A percentile compares a stretch with the other conserved stretches of the same genome.
Conservation (phyloP, 192 early-diverging fungal species). For the Umbelopsis ramanniana region DNA sequence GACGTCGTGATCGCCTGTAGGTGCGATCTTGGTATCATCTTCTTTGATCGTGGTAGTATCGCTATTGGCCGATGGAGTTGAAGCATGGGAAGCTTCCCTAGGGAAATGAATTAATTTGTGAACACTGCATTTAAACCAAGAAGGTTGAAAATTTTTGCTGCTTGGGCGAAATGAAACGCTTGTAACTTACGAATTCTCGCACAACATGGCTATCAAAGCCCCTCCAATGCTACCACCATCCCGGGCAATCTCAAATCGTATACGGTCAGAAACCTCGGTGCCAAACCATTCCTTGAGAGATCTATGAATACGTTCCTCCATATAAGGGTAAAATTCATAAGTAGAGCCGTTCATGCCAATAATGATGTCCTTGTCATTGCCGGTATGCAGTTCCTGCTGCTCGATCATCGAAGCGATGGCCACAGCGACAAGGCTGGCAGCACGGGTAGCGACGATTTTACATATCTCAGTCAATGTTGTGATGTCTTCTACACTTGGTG, state of each 20-base stretch:
- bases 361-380: conserved; percentile 54
- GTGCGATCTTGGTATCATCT: not conserved
- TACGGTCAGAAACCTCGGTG: conserved; percentile 65
- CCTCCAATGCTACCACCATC: conserved; percentile 82
- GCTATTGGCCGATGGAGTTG: conserved; percentile 16
- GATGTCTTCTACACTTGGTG: conserved; percentile 57
- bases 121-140: not conserved
- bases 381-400: conserved; percentile 32
- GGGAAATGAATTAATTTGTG: too few relatives aligned
- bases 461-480: conserved; percentile 69
- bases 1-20: not conserved
- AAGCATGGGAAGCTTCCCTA: conserved; percentile 9
- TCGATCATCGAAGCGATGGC: conserved; percentile 62
- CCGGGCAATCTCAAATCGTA: conserved; percentile 70
- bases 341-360: conserved; percentile 92
- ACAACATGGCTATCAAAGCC: conserved; percentile 69
- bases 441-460: conserved; percentile 78
- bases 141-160: not conserved
- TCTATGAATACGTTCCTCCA: conserved; percentile 75
- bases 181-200: conserved; percentile 18
- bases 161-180: not conserved
- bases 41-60: conserved; percentile 17
- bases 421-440: conserved; percentile 81
- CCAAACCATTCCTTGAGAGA: conserved; percentile 78
- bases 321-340: conserved; percentile 89